Evolutionary conservation across 2,329 filamentous ascomycete species (phyloP).

Genomic region (Trichoderma sp.): DNA sequence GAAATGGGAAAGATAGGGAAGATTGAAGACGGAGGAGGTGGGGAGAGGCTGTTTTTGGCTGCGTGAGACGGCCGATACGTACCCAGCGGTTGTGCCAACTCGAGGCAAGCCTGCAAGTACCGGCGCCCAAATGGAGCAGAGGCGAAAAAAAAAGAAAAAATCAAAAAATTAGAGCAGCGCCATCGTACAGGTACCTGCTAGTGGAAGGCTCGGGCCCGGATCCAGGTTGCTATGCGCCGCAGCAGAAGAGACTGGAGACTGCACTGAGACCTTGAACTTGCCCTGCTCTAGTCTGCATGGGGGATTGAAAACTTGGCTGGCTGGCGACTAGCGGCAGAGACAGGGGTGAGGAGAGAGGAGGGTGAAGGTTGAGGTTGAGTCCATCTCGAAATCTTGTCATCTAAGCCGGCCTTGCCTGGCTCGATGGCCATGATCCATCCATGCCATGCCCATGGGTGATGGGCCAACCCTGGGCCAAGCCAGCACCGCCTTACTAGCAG

Average conservation of each 20-base stretch:
- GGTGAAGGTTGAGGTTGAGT: neutral
- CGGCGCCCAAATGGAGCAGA: slow-evolving; percentile 17
- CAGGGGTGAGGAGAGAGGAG: neutral
- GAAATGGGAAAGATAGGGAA: slow-evolving; percentile 16
- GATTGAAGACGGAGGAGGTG: slow-evolving; percentile 11
- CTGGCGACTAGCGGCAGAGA: neutral
- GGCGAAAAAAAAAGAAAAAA: slow-evolving; percentile 18
- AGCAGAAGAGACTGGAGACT: neutral
- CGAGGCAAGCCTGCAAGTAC: slow-evolving; percentile 13
- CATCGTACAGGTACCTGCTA: slow-evolving; percentile 20
- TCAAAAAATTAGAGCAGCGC: neutral
- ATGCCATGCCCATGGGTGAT: too few species aligned
- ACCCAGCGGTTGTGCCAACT: neutral
- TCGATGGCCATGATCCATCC: too few species aligned
- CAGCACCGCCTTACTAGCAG: neutral
- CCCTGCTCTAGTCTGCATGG: slow-evolving; percentile 13
- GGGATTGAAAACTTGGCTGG: slow-evolving; percentile 14
- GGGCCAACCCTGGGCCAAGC: neutral
- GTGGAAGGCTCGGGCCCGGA: slow-evolving; percentile 23
- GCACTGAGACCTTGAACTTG: slow-evolving; percentile 20
- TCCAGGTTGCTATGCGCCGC: slow-evolving; percentile 13
- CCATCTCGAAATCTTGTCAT: slow-evolving; percentile 12
- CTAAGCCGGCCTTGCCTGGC: slow-evolving; percentile 3
- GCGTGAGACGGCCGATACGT: slow-evolving; percentile 18
- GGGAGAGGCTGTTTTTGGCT: slow-evolving; percentile 21